A percentile compares a stretch with the other conserved stretches of the same genome.
phyloP scores from a whole-genome alignment of 768 basidiomycete species.

The Solioccasus polychromus region DNA sequence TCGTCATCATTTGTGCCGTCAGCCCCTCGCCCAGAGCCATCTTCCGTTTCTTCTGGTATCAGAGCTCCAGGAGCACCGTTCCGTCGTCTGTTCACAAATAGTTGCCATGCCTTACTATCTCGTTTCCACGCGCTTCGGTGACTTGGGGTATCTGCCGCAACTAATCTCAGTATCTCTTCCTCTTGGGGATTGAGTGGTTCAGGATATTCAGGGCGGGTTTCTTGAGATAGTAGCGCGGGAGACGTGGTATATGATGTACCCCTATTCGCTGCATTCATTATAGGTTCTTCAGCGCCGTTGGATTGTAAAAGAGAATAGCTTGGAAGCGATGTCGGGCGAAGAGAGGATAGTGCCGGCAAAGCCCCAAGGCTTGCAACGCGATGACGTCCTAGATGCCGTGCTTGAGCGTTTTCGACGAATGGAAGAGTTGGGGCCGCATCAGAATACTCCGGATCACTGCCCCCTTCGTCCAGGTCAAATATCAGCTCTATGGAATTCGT shows the following conservation, averaged over 20 bases:
- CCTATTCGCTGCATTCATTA: not conserved
- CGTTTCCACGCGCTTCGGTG: constrained; percentile 70
- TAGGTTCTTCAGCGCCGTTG: not conserved
- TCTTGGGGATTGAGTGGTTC: constrained; percentile 40
- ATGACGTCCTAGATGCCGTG: constrained; percentile 23
- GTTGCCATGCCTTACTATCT: constrained; percentile 61
- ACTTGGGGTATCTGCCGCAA: constrained; percentile 69
- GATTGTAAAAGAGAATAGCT: constrained; percentile 54
- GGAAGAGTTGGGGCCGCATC: constrained; percentile 37
- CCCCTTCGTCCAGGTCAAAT: constrained; percentile 66
- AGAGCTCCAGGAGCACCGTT: constrained; percentile 28
- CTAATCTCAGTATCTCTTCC: constrained; percentile 54
- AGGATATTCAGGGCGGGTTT: constrained; percentile 16
- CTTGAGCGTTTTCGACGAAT: constrained; percentile 29
- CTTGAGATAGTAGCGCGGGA: constrained; percentile 1
- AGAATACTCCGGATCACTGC: constrained; percentile 29
- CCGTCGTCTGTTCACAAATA: constrained; percentile 45
- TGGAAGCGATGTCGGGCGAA: constrained; percentile 72
- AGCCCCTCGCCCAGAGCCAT: constrained; percentile 16
- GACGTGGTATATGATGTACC: not conserved
- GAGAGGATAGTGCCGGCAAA: constrained; percentile 50
- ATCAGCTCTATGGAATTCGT: constrained; percentile 50
- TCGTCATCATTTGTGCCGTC: constrained; percentile 22
- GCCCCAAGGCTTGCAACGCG: constrained; percentile 35
- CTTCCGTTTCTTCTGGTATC: constrained; percentile 37